Conservation (phyloP, 495 filamentous ascomycete genomes). For the Penicillium herquei region DNA sequence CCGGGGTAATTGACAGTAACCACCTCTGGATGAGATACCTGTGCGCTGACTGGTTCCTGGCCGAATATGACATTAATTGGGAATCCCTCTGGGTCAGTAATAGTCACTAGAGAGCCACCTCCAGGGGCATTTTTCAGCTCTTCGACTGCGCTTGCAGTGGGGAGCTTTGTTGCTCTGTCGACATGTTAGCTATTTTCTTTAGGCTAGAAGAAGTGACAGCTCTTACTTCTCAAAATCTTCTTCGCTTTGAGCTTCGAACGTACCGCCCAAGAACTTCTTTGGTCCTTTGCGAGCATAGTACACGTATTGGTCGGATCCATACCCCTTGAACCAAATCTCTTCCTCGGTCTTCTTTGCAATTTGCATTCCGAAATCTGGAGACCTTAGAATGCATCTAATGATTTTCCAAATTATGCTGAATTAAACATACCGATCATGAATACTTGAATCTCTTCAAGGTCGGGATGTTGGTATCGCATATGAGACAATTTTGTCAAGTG, state of each 20-base stretch:
- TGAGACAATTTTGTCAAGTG: constrained; percentile 35
- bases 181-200: neutral
- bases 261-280: constrained; percentile 54
- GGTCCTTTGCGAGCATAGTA: constrained; percentile 47
- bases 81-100: constrained; percentile 38
- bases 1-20: constrained; percentile 27
- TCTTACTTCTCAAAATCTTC: constrained; percentile 48
- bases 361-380: constrained; percentile 56
- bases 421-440: constrained; percentile 30
- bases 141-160: constrained; percentile 25
- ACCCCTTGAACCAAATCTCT: constrained; percentile 58
- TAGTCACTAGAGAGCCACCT: constrained; percentile 29
- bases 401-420: neutral
- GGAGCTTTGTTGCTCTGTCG: constrained; percentile 24
- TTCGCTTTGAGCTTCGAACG: constrained; percentile 54
- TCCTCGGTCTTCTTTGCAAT: constrained; percentile 41
- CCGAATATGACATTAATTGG: constrained; percentile 35
- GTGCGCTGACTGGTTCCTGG: constrained; percentile 16
- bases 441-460: constrained; percentile 34
- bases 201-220: neutral
- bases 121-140: constrained; percentile 31
- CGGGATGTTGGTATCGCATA: constrained; percentile 47
- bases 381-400: neutral
- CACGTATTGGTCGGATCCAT: constrained; percentile 59
- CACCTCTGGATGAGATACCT: constrained; percentile 19